Evolutionary conservation across 805 yeast genomes (phyloP).

Genomic region (Candida insectorum): DNA sequence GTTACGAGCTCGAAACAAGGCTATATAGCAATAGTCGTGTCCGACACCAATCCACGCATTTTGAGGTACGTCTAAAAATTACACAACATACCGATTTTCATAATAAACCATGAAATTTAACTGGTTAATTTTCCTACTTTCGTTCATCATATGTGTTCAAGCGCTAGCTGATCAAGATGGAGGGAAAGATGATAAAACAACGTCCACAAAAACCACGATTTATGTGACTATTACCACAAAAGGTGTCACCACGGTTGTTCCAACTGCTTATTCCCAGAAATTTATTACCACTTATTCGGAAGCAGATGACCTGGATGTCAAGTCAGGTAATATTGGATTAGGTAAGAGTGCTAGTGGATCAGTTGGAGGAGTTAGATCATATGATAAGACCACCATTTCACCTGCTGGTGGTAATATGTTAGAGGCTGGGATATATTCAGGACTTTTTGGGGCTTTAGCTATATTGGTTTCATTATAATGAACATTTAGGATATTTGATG

Average conservation of each 20-base stretch:
- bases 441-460: constrained; percentile 6
- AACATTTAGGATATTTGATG: too few relatives aligned
- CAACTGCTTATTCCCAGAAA: constrained; percentile 21
- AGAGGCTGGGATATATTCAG: constrained; percentile 3
- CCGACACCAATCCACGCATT: too few relatives aligned
- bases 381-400: constrained; percentile 23
- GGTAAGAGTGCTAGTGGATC: constrained; percentile 18
- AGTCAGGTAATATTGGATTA: constrained; percentile 29
- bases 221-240: constrained; percentile 33
- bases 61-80: too few relatives aligned
- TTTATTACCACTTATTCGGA: constrained; percentile 23
- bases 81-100: too few relatives aligned
- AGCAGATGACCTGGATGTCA: constrained; percentile 12
- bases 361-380: constrained; percentile 30
- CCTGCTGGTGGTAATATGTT: constrained; percentile 33
- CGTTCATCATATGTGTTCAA: constrained; percentile 6
- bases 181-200: constrained; percentile 7
- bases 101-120: constrained; percentile 7
- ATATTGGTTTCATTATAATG: too few relatives aligned
- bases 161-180: constrained; percentile 18
- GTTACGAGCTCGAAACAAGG: too few relatives aligned
- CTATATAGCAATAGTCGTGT: too few relatives aligned
- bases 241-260: constrained; percentile 25
- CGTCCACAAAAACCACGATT: constrained; percentile 11
- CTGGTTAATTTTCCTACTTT: constrained; percentile 1